Evolutionary conservation across 371 early-diverging fungal genomes (phyloP), one percentile per base, ranked within the genome.

Genomic region (Mortierella sp.): DNA sequence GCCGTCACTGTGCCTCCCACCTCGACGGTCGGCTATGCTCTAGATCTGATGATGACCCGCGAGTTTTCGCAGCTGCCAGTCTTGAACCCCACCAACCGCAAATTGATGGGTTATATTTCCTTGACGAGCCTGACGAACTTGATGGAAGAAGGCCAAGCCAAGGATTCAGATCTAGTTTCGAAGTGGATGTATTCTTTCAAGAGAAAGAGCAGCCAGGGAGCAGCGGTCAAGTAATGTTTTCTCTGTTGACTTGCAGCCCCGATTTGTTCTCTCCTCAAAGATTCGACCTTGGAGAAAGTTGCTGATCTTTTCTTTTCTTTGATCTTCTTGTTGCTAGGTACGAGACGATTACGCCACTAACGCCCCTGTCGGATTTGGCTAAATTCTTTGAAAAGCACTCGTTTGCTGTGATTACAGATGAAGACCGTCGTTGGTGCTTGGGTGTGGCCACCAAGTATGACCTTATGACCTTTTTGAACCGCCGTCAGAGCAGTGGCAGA

Each of bases 41-140:
- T 93, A 56, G 90, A 91, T 62, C 63, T 93, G 57, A 96, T 96
- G 96, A 48, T 89, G 59, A 90, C 91, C 37, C 83, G 92, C 26
- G 95, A 95, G 62, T 96, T 92, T 76, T 95, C 95, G 21, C 96
- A 96, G 72, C 77, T 96, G 48, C 96, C 96, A 0, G 95, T 96
- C 11, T 85, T 94, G 43, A 86, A 86, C 60, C 71, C 85, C 0
- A 68, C 79, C 44, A 85, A 87, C 71, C 84, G 91, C 46, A 92
- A 94, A 51, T 80, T 96, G 45, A 84, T 94, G 30, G 96, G 96
- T 0, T 94, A 93, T 67, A 86, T 96, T 50, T 92, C 95, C 4
- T 68, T 91, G 56, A 83, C 89, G 7, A 79, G 89, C 0, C 77
- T 93, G 43, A 89, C 92, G 64, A 84, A 88, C 12, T 83, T 82